Percentiles rank a stretch among this genome's conserved stretches.
These are phyloP conservation scores for Penicillium digitatum DNA, from an alignment of 2,329 filamentous ascomycete species.

Conservation along the genomic window DNA sequence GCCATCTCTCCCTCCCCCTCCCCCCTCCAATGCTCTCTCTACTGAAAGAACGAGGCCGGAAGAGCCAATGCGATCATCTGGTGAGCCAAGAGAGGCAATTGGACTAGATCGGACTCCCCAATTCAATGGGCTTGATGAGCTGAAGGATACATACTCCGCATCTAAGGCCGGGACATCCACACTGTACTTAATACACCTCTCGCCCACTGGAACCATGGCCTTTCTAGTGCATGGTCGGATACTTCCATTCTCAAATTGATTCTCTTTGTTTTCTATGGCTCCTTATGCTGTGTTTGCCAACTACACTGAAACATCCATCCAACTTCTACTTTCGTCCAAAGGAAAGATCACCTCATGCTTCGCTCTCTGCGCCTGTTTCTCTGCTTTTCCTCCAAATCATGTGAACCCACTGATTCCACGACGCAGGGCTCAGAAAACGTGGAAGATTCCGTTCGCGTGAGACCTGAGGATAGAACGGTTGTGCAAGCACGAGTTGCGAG, in stretches of 20 bases:
- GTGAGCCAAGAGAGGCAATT: background rate
- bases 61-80: background rate
- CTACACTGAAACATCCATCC: background rate
- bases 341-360: slow-evolving; percentile 6
- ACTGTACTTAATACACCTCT: background rate
- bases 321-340: background rate
- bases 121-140: background rate
- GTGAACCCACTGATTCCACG: background rate
- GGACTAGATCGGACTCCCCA: background rate
- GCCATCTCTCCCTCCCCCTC: background rate
- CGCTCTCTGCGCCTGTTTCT: slow-evolving; percentile 15
- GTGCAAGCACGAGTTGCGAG: slow-evolving; percentile 3
- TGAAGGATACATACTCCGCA: background rate
- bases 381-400: slow-evolving; percentile 16
- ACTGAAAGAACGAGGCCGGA: background rate
- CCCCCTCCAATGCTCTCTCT: too few species aligned
- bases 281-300: background rate
- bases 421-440: background rate
- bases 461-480: slow-evolving; percentile 2
- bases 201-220: background rate
- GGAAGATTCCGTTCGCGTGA: slow-evolving; percentile 7
- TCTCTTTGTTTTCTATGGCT: background rate
- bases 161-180: background rate
- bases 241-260: background rate
- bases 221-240: background rate